Base-by-base conservation (phyloP, 2,329 filamentous ascomycete genomes). In the Pyrenochaeta sp. region DNA sequence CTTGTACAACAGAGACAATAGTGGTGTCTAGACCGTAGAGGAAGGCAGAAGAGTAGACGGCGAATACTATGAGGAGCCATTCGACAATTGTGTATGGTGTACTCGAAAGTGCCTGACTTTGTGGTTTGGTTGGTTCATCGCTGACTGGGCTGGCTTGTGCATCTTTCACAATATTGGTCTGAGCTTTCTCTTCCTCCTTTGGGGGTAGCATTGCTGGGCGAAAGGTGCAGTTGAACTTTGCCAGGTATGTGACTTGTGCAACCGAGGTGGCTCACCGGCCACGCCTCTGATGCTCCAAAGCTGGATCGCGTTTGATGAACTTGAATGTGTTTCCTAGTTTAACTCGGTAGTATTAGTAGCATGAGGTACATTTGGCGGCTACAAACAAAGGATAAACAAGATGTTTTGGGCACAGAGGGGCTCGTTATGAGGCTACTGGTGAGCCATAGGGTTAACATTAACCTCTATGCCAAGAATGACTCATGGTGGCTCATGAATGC, bases 1-100 rank as follows among this genome's bases (percentile, higher is more conserved):
- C 61, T 60, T 75, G 71, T 12, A 76, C 56, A 42, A 66, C 67
- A 7, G 73, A 69, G 14, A 63, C 63, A 41, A 72, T 67, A 14
- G 69, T 71, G 6, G 45, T 61, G 46, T 69, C 65, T 10, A 69
- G 52, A 12, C 53, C 64, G 33, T 63, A 65, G 32, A 65, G 56
- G 32, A 65, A 29, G 2, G 39, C 21, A 3, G 39, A 29, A 3
- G 39, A 29, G 23, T 41, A 41, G 11, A 41, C 21, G 7, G 39
- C 39, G 3, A 29, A n/a, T n/a, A 29, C 21, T 14, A 15, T 15
- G 11, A 41, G 21, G 6, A 41, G 11, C 39, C 39, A 41, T 29
- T 29, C 4, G 12, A 41, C 6, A 11, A 21, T 29, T 21, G 18
- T 40, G 18, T 40, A 23, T 10, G 37, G 14, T 40, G 37, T 2